These are phyloP conservation scores for Trypethelium eluteriae DNA, from an alignment of 495 filamentous ascomycete genomes.

Conservation along the genomic window DNA sequence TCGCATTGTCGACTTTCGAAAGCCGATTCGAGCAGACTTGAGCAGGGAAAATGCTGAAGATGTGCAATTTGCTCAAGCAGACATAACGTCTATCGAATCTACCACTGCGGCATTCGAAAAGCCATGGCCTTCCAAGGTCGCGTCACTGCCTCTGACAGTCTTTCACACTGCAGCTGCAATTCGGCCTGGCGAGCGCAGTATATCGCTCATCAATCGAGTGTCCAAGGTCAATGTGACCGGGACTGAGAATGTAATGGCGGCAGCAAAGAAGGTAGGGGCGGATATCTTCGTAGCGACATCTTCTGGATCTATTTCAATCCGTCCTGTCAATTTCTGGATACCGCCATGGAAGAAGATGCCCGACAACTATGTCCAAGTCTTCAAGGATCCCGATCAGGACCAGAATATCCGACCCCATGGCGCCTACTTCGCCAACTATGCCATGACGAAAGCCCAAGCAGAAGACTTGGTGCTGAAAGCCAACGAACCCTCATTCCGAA, in stretches of 20 bases:
- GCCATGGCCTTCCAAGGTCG: slow-evolving; percentile 6
- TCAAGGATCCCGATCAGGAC: background rate
- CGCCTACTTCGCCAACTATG: slow-evolving; percentile 5
- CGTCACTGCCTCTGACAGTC: slow-evolving; percentile 7
- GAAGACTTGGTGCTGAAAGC: slow-evolving; percentile 7
- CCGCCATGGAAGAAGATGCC: slow-evolving; percentile 3
- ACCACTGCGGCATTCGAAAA: slow-evolving; percentile 6
- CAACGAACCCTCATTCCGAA: slow-evolving; percentile 4
- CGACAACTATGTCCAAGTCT: slow-evolving; percentile 2
- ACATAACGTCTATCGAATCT: background rate
- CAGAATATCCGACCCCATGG: background rate
- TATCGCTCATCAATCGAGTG: background rate
- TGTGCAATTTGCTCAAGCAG: background rate
- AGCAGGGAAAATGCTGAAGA: background rate
- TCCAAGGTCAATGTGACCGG: slow-evolving; percentile 5
- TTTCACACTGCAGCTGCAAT: slow-evolving; percentile 11
- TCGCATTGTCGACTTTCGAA: slow-evolving; percentile 7
- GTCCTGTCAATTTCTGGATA: background rate
- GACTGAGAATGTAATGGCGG: slow-evolving; percentile 6
- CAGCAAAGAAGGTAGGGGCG: slow-evolving; percentile 6
- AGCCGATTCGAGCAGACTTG: background rate
- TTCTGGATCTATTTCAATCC: slow-evolving; percentile 10
- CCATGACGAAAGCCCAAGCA: slow-evolving; percentile 13
- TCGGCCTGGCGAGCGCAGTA: background rate
- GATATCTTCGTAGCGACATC: slow-evolving; percentile 11